Conservation (phyloP, 768 basidiomycete species). For the Russula griseocarnosa region DNA sequence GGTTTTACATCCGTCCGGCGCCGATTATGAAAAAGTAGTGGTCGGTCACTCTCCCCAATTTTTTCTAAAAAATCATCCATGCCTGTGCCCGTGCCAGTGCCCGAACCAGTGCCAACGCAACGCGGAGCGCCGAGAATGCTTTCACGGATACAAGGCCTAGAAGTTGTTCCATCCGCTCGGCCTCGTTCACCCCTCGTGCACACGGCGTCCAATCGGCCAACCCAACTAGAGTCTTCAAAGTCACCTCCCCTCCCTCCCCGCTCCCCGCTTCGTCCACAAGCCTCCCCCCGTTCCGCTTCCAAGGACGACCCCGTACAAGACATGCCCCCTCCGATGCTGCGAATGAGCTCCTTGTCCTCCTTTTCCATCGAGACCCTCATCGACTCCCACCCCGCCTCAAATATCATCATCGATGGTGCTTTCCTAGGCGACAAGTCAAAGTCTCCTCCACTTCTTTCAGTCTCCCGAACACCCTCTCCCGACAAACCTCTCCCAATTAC, state of each 20-base stretch:
- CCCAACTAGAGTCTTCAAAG: constrained; percentile 9
- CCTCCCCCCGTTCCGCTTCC: constrained; percentile 22
- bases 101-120: background rate
- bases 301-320: constrained; percentile 19
- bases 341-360: constrained; percentile 32
- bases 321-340: constrained; percentile 31
- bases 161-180: constrained; percentile 21
- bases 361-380: constrained; percentile 29
- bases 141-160: constrained; percentile 14
- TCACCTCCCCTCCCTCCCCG: constrained; percentile 34
- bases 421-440: constrained; percentile 27
- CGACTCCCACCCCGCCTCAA: constrained; percentile 7
- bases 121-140: constrained; percentile 18
- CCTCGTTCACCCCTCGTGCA: constrained; percentile 38
- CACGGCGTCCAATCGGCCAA: constrained; percentile 27
- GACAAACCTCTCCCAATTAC: constrained; percentile 37
- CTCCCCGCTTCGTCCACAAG: constrained; percentile 34
- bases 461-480: constrained; percentile 31
- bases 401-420: constrained; percentile 23
- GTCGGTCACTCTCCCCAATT: background rate
- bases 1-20: background rate
- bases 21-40: background rate
- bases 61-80: background rate
- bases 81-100: background rate
- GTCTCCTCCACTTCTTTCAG: constrained; percentile 8